Evolutionary conservation across 2,329 filamentous ascomycete species (phyloP), one percentile per base, ranked within the genome.

Genomic region (Macroventuria anomochaeta): DNA sequence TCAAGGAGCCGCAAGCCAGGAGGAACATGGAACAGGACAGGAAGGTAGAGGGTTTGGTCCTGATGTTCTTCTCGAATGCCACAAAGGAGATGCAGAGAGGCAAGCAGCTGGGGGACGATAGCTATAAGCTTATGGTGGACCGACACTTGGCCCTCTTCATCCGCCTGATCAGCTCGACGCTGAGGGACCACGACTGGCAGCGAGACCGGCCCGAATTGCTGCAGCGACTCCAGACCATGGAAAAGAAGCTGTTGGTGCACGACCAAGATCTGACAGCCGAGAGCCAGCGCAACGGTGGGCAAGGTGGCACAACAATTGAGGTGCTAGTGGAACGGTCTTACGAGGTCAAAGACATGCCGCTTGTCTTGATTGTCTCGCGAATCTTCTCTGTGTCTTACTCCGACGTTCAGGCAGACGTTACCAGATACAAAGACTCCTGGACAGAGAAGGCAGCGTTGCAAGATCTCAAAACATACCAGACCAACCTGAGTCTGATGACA

Each of bases 41-140:
- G 58, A 88, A 93, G 69, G 88, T 96, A 18, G 95, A 99, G 75
- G 93, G 96, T 59, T 79, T 97, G 44, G 86, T 99, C 44, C 82
- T 99, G 63, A 97, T 97, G 60, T 97, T 99, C 80, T 97, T 96
- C 77, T 96, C 93, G 1, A 89, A 91, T 59, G 93, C 95, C 6
- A 96, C 91, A 38, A 96, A 96, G 73, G 93, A 96, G 57, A 83
- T 96, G 67, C 87, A 89, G 74, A 90, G 91, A 73, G 84, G 88
- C 46, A 90, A 90, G 74, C 76, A 84, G 0, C 82, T 86, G 0
- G 89, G 89, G 39, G 93, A 97, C 73, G 91, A 96, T 72, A 85
- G 85, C 46, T 97, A 91, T 90, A 96, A 95, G 77, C 80, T 89
- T 53, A 86, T 97, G 76, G 92, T 96, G 15, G 95, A 99, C 75